Evolutionary conservation across 177 flowering plant species (phyloP).

Genomic region (Vitis hybrid): DNA sequence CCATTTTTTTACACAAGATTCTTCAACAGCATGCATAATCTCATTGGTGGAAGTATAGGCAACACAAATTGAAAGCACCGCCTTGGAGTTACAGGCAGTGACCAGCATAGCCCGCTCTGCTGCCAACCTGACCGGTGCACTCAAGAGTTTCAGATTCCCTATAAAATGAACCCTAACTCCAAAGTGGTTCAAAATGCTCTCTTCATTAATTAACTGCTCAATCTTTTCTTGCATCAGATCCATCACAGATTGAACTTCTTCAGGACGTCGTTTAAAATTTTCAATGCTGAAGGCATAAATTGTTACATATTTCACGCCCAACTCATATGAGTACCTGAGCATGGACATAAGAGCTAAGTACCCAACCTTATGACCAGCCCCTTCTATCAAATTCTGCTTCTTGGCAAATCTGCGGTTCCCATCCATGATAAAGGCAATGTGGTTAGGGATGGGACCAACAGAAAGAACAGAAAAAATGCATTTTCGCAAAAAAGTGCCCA

Average conservation of each 20-base stretch:
- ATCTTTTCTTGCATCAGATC: constrained; percentile 32
- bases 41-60: constrained; percentile 32
- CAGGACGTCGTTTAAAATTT: constrained; percentile 27
- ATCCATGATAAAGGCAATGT: constrained; percentile 19
- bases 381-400: constrained; percentile 7
- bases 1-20: constrained; percentile 18
- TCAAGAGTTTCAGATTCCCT: constrained; percentile 28
- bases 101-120: constrained; percentile 26
- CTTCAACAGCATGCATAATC: constrained; percentile 29
- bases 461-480: constrained; percentile 3
- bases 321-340: constrained; percentile 25
- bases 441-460: constrained; percentile 16
- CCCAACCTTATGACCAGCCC: constrained; percentile 23
- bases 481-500: background rate
- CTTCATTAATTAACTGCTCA: constrained; percentile 17
- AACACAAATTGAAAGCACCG: constrained; percentile 23
- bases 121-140: constrained; percentile 4
- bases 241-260: constrained; percentile 25
- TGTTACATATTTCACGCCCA: constrained; percentile 31
- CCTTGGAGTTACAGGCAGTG: constrained; percentile 19
- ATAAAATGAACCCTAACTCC: constrained; percentile 20
- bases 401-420: constrained; percentile 20
- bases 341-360: constrained; percentile 21
- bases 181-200: constrained; percentile 16
- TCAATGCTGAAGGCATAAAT: constrained; percentile 40